Conservation (phyloP, 2,329 filamentous ascomycete genomes). For the Lachnellula occidentalis region DNA sequence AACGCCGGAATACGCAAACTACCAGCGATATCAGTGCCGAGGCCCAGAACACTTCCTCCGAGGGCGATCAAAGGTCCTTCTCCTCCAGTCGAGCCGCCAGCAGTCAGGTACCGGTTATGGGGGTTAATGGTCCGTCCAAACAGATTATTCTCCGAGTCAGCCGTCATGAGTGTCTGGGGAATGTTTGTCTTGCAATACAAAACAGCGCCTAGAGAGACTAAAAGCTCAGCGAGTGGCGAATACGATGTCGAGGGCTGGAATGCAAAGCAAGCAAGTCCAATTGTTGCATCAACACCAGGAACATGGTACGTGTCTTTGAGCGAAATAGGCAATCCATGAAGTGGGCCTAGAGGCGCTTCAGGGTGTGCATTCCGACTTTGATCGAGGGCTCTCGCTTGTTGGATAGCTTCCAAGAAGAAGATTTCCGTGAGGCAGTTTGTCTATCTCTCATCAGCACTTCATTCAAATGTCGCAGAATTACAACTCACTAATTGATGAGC, state of each 20-base stretch:
- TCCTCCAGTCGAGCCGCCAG: slow-evolving; percentile 61
- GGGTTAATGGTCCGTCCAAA: slow-evolving; percentile 60
- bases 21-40: slow-evolving; percentile 57
- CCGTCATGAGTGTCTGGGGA: slow-evolving; percentile 49
- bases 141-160: slow-evolving; percentile 56
- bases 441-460: slow-evolving; percentile 25
- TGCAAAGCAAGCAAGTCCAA: slow-evolving; percentile 52
- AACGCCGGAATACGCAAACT: slow-evolving; percentile 40
- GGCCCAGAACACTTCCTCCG: slow-evolving; percentile 48
- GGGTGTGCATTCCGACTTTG: slow-evolving; percentile 31
- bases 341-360: slow-evolving; percentile 40
- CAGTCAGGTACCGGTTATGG: slow-evolving; percentile 49
- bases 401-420: slow-evolving; percentile 42
- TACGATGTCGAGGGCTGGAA: slow-evolving; percentile 47
- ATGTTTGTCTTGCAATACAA: slow-evolving; percentile 68
- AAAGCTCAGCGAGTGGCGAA: slow-evolving; percentile 50
- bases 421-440: slow-evolving; percentile 40
- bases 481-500: background rate
- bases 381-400: slow-evolving; percentile 41
- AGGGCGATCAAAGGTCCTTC: slow-evolving; percentile 56
- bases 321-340: background rate
- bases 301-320: slow-evolving; percentile 50
- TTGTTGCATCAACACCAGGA: slow-evolving; percentile 42
- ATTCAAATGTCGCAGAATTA: background rate
- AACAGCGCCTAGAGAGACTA: slow-evolving; percentile 56